These are phyloP conservation scores for Stygiomarasmius scandens DNA, from an alignment of 1,284 basidiomycete species.

Conservation along the genomic window DNA sequence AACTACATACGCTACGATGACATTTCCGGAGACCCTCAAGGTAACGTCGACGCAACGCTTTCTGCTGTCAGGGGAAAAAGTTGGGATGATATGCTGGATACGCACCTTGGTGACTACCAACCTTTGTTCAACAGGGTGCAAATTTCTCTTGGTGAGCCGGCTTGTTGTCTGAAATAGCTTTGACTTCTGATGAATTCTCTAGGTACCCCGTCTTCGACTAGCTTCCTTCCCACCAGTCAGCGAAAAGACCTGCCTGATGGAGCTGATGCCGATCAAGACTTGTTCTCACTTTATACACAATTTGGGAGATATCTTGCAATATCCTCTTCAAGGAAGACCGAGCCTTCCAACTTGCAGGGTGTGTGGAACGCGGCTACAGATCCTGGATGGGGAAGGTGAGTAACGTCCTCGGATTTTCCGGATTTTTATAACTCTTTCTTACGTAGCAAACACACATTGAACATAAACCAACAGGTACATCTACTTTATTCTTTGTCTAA, in stretches of 20 bases:
- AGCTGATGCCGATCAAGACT: conserved; percentile 16
- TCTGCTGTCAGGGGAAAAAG: conserved; percentile 10
- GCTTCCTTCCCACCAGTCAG: conserved; percentile 18
- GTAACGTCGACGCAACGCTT: conserved; percentile 10
- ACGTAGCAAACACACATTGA: conserved; percentile 18
- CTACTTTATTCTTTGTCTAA: not conserved
- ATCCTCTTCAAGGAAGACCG: conserved; percentile 17
- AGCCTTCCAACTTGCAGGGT: conserved; percentile 18
- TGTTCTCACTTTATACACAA: conserved; percentile 17
- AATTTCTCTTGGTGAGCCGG: conserved; percentile 14
- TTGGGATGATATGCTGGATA: conserved; percentile 12
- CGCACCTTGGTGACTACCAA: conserved; percentile 17
- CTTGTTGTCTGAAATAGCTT: not conserved
- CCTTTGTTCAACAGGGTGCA: conserved; percentile 17
- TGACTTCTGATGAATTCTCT: not conserved
- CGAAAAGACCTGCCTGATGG: conserved; percentile 14
- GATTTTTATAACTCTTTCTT: not conserved
- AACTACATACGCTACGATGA: conserved; percentile 19
- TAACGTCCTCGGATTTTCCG: not conserved
- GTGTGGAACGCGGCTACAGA: conserved; percentile 21
- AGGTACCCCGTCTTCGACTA: conserved; percentile 15
- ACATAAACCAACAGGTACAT: conserved; percentile 19
- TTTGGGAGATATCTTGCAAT: conserved; percentile 19
- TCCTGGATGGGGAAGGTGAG: conserved; percentile 22
- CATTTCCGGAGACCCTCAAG: conserved; percentile 14